Percentiles rank a stretch among this genome's conserved stretches.
Conservation (phyloP, 176 grass and related monocot genomes). For the Poa pratensis region DNA sequence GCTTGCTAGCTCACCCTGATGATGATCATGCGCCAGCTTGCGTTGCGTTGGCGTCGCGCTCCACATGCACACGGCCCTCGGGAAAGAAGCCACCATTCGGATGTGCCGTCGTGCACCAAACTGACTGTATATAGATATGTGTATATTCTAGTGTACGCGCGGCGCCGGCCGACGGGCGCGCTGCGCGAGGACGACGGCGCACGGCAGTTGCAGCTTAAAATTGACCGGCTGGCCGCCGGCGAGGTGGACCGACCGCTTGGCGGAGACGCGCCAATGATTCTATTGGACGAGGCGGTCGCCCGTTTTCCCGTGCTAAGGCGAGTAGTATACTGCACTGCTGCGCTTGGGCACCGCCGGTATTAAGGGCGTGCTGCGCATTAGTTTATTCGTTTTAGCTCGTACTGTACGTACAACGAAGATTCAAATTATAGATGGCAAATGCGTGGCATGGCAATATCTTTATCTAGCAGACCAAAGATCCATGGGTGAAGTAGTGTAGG, state of each 20-base stretch:
- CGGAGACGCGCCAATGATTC: slow-evolving; percentile 1
- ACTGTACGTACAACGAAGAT: too few relatives aligned
- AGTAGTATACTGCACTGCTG: too few relatives aligned
- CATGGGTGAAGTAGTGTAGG: not conserved
- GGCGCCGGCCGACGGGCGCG: not conserved
- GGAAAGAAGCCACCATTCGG: slow-evolving; percentile 39
- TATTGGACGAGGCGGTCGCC: not conserved
- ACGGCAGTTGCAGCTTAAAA: not conserved
- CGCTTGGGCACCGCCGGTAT: not conserved
- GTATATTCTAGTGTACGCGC: not conserved
- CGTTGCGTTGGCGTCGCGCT: too few relatives aligned
- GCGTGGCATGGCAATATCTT: too few relatives aligned
- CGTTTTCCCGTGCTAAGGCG: not conserved
- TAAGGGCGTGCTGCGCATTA: too few relatives aligned
- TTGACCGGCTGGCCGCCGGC: slow-evolving; percentile 36
- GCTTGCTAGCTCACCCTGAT: slow-evolving; percentile 31
- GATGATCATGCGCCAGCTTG: too few relatives aligned
- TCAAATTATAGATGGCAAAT: too few relatives aligned
- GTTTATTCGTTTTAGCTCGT: too few relatives aligned
- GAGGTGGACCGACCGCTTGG: not conserved
- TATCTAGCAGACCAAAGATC: not conserved
- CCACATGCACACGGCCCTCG: too few relatives aligned
- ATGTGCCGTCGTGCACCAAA: not conserved
- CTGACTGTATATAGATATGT: not conserved
- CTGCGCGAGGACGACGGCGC: slow-evolving; percentile 15